phyloP scores from a whole-genome alignment of 2,329 filamentous ascomycete genomes.

The Sporothrix mexicana region DNA sequence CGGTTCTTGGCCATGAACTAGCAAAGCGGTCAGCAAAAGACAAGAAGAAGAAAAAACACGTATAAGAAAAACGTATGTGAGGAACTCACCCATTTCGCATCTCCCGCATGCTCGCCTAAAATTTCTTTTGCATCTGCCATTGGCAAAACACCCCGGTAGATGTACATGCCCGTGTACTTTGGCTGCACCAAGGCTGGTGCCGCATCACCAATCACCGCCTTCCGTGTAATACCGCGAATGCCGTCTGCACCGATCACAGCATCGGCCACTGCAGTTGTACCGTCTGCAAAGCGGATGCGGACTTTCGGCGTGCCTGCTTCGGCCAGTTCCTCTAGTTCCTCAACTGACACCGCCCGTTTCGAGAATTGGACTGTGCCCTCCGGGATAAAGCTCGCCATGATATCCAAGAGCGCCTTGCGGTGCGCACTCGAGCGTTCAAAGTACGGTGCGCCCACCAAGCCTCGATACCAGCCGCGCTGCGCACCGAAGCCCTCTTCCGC shows the following conservation, averaged over 20 bases:
- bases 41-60: background rate
- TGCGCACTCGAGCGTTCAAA: background rate
- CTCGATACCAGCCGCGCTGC: background rate
- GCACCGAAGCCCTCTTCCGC: background rate
- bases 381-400: slow-evolving; percentile 7
- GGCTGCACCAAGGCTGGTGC: background rate
- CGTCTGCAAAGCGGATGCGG: background rate
- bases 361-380: background rate
- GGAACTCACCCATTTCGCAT: background rate
- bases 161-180: slow-evolving; percentile 1
- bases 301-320: background rate
- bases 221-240: background rate
- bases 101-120: slow-evolving; percentile 1
- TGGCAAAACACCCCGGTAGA: background rate
- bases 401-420: background rate
- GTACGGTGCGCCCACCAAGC: background rate
- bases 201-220: background rate
- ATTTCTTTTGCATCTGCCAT: background rate
- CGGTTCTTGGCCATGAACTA: background rate
- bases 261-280: background rate
- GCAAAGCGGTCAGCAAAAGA: background rate
- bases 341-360: background rate
- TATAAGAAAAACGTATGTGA: background rate
- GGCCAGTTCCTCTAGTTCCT: background rate
- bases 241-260: background rate